A percentile compares a stretch with the other conserved stretches of the same genome.
Conservation (phyloP, 768 basidiomycete species). For the Hericium erinaceus region DNA sequence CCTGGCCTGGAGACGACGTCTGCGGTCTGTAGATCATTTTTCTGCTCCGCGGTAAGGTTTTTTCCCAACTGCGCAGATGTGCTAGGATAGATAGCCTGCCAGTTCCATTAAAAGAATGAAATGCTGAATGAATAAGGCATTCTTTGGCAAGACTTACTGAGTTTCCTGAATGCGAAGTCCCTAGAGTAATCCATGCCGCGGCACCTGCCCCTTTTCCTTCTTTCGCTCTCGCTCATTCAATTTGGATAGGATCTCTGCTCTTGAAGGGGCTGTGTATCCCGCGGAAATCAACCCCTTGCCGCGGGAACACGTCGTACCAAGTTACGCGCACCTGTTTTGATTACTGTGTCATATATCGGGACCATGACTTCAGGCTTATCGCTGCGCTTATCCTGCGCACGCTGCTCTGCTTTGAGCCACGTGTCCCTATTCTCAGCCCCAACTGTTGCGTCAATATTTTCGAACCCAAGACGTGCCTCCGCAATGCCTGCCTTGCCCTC, state of each 20-base stretch:
- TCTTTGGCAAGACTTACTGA: not conserved
- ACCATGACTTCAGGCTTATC: not conserved
- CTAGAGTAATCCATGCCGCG: not conserved
- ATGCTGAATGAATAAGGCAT: not conserved
- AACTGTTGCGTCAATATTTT: not conserved
- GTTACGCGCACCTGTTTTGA: not conserved
- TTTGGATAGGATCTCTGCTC: not conserved
- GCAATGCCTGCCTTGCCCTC: not conserved
- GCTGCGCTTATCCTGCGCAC: not conserved
- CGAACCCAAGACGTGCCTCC: not conserved
- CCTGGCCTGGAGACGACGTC: not conserved
- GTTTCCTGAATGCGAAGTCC: slow-evolving; percentile 1
- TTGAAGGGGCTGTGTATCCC: not conserved
- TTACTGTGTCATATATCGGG: not conserved
- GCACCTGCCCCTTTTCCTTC: not conserved
- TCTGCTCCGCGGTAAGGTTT: not conserved
- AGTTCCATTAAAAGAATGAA: not conserved
- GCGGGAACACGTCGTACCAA: no score
- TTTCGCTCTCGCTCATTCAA: not conserved
- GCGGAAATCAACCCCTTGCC: not conserved
- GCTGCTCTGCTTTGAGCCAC: not conserved
- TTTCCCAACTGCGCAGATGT: not conserved
- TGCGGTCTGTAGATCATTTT: not conserved
- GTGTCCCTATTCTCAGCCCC: not conserved
- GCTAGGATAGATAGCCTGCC: not conserved